Evolutionary conservation across 768 basidiomycete genomes (phyloP), one percentile per base, ranked within the genome.

Genomic region (Boletus vinaceobasis): DNA sequence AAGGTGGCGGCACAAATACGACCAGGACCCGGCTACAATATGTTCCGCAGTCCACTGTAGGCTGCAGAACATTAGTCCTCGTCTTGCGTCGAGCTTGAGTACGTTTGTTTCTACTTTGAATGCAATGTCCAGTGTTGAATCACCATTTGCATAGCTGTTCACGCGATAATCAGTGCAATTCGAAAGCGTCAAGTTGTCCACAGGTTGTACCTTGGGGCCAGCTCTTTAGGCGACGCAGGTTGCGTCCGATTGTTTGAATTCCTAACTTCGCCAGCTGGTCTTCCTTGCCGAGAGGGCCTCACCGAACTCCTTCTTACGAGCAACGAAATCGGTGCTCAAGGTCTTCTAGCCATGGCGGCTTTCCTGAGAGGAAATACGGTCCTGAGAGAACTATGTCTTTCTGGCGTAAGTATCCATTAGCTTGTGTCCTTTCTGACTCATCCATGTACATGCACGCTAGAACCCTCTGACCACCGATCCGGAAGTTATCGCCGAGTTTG

Each of bases 141-240:
- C 2, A 37, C n/a, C 17, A 3, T 14, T 10, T 15, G 29, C 33
- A 13, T 55, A 85, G 85, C 82, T 54, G 82, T 82, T 0, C 73
- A 75, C 50, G 66, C 73, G 40, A 73, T 87, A 21, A 80, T 84
- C 35, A 61, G 66, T 15, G 60, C 72, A 51, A 79, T 86, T 44
- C 72, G 69, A 4, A 69, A 72, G 21, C 79, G 79, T n/a, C 72
- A 71, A 19, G 55, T 65, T 11, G 79, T 87, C 31, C 76, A 77
- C 21, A 80, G 79, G 61, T 72, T 87, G 27, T 70, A 80, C 42
- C 65, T 86, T 23, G 79, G 81, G 7, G 74, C 82, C 51, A 87
- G 86, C 62, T 61, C 71, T 21, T 74, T 88, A 9, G 78, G 79
- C 9, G 81, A 86, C 62, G 76, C 79, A 14, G 87, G 86, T 33